These are phyloP conservation scores for Hymenoscyphus occultus DNA, from an alignment of 2,329 filamentous ascomycete species.

Conservation along the genomic window DNA sequence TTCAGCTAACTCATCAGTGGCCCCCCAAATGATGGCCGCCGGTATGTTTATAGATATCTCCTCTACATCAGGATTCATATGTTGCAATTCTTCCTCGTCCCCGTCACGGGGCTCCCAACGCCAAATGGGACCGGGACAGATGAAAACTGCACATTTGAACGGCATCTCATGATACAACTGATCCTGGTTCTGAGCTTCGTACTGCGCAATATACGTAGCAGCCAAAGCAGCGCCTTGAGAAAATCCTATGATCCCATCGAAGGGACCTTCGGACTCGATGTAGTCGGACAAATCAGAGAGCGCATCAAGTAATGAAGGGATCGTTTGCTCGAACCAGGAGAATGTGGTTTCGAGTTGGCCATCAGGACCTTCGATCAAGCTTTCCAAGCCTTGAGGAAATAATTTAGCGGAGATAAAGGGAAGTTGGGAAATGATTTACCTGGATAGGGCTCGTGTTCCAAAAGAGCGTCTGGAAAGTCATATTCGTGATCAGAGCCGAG, in stretches of 20 bases:
- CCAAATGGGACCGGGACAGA: neutral
- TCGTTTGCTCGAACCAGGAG: neutral
- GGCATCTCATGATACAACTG: conserved; percentile 2
- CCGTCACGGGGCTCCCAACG: neutral
- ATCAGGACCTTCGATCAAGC: conserved; percentile 1
- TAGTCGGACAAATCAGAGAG: conserved; percentile 1
- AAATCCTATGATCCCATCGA: conserved; percentile 16
- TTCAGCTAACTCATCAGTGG: neutral
- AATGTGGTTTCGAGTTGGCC: neutral
- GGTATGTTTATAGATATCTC: neutral
- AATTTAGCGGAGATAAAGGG: neutral
- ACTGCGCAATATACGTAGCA: conserved; percentile 5
- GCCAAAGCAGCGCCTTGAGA: conserved; percentile 41
- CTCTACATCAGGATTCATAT: neutral
- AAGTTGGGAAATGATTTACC: neutral
- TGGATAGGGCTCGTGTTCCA: neutral
- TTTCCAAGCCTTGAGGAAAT: neutral
- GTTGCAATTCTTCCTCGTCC: neutral
- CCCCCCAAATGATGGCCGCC: neutral
- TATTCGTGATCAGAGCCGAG: neutral
- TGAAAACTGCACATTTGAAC: conserved; percentile 8
- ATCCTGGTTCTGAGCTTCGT: neutral
- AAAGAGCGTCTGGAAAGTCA: conserved; percentile 2
- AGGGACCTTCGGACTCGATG: conserved; percentile 9
- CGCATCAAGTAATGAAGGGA: neutral